Evolutionary conservation across 495 filamentous ascomycete species (phyloP).

Genomic region (Paragyromitra xinjiangensis): DNA sequence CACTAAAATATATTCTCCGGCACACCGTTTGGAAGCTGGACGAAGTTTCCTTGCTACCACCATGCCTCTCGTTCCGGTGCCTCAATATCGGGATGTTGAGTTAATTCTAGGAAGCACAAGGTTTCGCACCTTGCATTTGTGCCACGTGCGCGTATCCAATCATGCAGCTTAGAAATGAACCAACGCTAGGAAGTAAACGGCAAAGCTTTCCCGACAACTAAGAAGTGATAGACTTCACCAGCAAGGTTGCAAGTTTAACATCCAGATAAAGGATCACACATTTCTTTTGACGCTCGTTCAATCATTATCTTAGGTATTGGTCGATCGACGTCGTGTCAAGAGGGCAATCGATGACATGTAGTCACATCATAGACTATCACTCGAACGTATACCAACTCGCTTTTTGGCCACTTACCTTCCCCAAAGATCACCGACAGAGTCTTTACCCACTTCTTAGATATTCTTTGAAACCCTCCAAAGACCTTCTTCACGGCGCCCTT

Average conservation of each 20-base stretch:
- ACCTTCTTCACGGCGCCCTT: neutral
- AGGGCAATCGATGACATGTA: neutral
- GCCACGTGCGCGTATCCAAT: neutral
- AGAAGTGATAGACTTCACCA: neutral
- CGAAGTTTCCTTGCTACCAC: neutral
- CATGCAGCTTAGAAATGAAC: neutral
- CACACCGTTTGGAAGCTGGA: neutral
- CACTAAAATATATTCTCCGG: neutral
- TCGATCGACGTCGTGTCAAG: neutral
- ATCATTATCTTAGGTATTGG: neutral
- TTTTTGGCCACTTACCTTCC: neutral
- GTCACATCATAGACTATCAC: constrained; percentile 2
- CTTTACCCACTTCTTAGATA: neutral
- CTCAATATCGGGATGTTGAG: neutral
- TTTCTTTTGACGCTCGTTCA: neutral
- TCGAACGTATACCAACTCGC: neutral
- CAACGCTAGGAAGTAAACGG: neutral
- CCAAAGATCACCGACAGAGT: neutral
- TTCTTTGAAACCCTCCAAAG: neutral
- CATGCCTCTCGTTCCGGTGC: neutral
- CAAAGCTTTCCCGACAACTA: neutral
- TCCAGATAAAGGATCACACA: neutral
- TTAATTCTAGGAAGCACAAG: neutral
- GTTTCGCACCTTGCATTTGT: neutral
- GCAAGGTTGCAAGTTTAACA: neutral